A percentile compares a stretch with the other conserved stretches of the same genome.
Conservation (phyloP, 768 basidiomycete species). For the Leccinum rimulosum region DNA sequence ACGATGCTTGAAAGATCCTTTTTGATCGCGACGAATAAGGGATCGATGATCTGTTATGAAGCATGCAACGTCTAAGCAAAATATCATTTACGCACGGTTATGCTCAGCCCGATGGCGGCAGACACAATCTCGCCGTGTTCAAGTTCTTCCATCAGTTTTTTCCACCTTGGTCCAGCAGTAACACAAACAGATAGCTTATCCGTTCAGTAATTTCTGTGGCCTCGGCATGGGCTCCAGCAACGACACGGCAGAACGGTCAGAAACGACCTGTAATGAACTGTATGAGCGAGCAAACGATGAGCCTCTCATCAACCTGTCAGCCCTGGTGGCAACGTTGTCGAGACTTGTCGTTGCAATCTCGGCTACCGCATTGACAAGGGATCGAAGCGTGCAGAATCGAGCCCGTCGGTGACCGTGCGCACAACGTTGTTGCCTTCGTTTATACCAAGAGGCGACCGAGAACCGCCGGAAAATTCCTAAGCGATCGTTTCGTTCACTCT, state of each 20-base stretch:
- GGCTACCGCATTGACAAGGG: conserved; percentile 82
- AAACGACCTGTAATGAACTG: conserved; percentile 48
- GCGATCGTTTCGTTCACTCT: conserved; percentile 63
- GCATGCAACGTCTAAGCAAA: not conserved
- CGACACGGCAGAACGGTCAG: conserved; percentile 70
- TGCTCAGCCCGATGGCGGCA: conserved; percentile 49
- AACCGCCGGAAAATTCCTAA: conserved; percentile 71
- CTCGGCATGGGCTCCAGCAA: conserved; percentile 77
- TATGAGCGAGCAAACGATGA: not conserved
- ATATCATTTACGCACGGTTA: conserved; percentile 48
- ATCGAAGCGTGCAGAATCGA: conserved; percentile 53
- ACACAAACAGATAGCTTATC: conserved; percentile 65
- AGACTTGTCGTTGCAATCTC: conserved; percentile 66
- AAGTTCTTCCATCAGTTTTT: conserved; percentile 17
- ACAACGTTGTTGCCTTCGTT: conserved; percentile 77
- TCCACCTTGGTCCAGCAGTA: conserved; percentile 26
- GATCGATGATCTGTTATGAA: conserved; percentile 51
- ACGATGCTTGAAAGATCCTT: conserved; percentile 82
- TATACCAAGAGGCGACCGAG: conserved; percentile 57
- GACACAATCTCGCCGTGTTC: conserved; percentile 41
- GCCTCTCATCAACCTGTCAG: conserved; percentile 64
- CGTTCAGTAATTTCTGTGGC: conserved; percentile 75
- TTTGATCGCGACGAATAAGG: conserved; percentile 63
- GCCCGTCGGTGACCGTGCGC: conserved; percentile 80
- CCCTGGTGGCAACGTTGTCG: conserved; percentile 61